phyloP scores from a whole-genome alignment of 805 yeast species.

The Spathaspora boniae region DNA sequence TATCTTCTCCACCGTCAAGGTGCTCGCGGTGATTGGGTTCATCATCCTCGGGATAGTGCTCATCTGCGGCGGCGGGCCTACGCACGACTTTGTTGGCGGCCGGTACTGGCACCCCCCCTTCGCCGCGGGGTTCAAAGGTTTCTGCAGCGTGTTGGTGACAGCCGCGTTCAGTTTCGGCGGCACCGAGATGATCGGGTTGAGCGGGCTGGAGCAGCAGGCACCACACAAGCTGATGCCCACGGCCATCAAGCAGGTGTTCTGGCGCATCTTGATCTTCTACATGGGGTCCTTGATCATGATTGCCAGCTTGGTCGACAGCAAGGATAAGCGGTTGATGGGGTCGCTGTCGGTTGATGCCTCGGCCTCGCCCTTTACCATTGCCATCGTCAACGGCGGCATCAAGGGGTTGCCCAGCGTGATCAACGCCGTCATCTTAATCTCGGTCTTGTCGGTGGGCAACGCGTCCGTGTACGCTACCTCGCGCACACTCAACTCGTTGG shows the following conservation, averaged over 20 bases:
- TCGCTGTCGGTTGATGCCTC: conserved; percentile 52
- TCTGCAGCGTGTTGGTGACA: conserved; percentile 31
- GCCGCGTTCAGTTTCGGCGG: conserved; percentile 38
- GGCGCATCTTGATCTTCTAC: conserved; percentile 36
- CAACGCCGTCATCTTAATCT: conserved; percentile 64
- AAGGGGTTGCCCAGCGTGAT: conserved; percentile 60
- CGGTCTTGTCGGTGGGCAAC: conserved; percentile 70
- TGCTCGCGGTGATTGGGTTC: conserved; percentile 46
- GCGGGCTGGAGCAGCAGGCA: conserved; percentile 34
- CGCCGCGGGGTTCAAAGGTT: conserved; percentile 43
- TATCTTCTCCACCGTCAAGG: conserved; percentile 44
- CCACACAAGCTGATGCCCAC: conserved; percentile 30
- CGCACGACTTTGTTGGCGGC: conserved; percentile 44
- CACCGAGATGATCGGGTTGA: conserved; percentile 35
- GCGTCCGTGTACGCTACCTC: conserved; percentile 70
- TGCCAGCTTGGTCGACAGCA: conserved; percentile 23
- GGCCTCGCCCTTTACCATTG: conserved; percentile 78
- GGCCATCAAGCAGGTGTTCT: conserved; percentile 37
- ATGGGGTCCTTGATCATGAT: conserved; percentile 25
- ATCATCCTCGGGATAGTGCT: conserved; percentile 45
- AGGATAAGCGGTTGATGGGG: conserved; percentile 22
- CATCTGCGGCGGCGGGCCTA: conserved; percentile 53
- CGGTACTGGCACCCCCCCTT: conserved; percentile 46
- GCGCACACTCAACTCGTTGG: conserved; percentile 60
- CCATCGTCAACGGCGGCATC: conserved; percentile 62